These are phyloP conservation scores for Neofusicoccum cordaticola DNA, from an alignment of 2,329 filamentous ascomycete species.

Conservation along the genomic window DNA sequence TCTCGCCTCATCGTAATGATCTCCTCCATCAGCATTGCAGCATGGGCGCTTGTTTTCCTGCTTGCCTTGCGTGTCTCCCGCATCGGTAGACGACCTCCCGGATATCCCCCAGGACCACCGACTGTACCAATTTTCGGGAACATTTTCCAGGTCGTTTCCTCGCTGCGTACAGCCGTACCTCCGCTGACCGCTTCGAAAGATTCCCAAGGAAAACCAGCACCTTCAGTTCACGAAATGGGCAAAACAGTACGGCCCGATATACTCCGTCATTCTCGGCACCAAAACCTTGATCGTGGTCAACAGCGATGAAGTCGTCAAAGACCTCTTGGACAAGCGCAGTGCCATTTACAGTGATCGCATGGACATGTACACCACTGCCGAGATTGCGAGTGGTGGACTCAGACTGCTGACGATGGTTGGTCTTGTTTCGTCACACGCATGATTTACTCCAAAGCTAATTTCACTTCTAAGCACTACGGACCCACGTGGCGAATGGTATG, in stretches of 20 bases:
- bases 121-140: slow-evolving; percentile 54
- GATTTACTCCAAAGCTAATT: neutral
- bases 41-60: neutral
- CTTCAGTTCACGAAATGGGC: slow-evolving; percentile 54
- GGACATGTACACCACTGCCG: slow-evolving; percentile 40
- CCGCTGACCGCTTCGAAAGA: slow-evolving; percentile 22
- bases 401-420: slow-evolving; percentile 23
- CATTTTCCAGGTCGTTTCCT: slow-evolving; percentile 39
- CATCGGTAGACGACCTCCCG: slow-evolving; percentile 28
- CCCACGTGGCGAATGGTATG: slow-evolving; percentile 21
- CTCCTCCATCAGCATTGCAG: neutral
- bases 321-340: slow-evolving; percentile 52
- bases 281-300: slow-evolving; percentile 49
- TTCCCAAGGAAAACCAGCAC: slow-evolving; percentile 44
- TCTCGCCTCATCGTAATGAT: neutral
- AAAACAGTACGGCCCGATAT: slow-evolving; percentile 51
- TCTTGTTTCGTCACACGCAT: neutral
- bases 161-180: neutral
- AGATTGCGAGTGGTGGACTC: slow-evolving; percentile 20
- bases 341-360: slow-evolving; percentile 50
- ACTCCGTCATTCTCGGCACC: slow-evolving; percentile 51
- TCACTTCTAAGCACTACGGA: slow-evolving; percentile 20
- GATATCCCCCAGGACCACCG: slow-evolving; percentile 51
- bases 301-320: slow-evolving; percentile 47
- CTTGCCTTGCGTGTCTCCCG: slow-evolving; percentile 7